Evolutionary conservation across 1,284 basidiomycete genomes (phyloP).

Genomic region (Thelephora terrestris): DNA sequence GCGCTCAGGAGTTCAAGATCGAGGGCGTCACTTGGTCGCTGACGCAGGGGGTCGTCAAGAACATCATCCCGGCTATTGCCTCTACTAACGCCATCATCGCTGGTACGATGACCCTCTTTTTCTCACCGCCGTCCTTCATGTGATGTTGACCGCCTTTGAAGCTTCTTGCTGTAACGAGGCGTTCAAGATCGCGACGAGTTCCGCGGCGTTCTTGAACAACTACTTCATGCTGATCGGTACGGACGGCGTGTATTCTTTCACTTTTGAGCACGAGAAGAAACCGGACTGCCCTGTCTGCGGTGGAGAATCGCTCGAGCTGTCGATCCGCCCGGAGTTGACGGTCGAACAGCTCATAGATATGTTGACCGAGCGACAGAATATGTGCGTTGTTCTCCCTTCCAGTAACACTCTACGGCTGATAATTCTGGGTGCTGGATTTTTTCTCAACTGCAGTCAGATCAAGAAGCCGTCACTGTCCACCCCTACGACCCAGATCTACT

Average conservation of each 20-base stretch:
- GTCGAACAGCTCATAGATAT: slow-evolving; percentile 82
- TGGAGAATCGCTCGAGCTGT: slow-evolving; percentile 71
- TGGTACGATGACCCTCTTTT: slow-evolving; percentile 34
- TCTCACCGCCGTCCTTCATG: not conserved
- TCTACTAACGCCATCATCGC: slow-evolving; percentile 96
- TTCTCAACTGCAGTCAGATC: slow-evolving; percentile 60
- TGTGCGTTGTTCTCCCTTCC: slow-evolving; percentile 46
- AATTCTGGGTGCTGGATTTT: slow-evolving; percentile 1
- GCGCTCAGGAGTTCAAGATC: slow-evolving; percentile 91
- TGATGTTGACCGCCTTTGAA: slow-evolving; percentile 18
- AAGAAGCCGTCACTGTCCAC: slow-evolving; percentile 83
- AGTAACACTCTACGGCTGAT: not conserved
- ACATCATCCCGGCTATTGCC: slow-evolving; percentile 97
- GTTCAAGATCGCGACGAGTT: slow-evolving; percentile 95
- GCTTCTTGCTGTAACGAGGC: slow-evolving; percentile 99
- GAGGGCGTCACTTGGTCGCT: slow-evolving; percentile 97
- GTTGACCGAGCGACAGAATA: slow-evolving; percentile 75
- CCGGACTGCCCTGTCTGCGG: slow-evolving; percentile 97
- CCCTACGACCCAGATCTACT: slow-evolving; percentile 68
- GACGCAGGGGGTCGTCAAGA: slow-evolving; percentile 98
- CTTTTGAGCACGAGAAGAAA: slow-evolving; percentile 91
- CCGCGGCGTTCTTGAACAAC: slow-evolving; percentile 92
- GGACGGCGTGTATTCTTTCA: slow-evolving; percentile 95
- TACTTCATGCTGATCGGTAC: slow-evolving; percentile 98
- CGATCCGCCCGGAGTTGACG: slow-evolving; percentile 61